Percentiles rank a stretch among this genome's conserved stretches.
Evolutionary conservation across 2,329 filamentous ascomycete species (phyloP).

Genomic region (Podosphaera xanthii): DNA sequence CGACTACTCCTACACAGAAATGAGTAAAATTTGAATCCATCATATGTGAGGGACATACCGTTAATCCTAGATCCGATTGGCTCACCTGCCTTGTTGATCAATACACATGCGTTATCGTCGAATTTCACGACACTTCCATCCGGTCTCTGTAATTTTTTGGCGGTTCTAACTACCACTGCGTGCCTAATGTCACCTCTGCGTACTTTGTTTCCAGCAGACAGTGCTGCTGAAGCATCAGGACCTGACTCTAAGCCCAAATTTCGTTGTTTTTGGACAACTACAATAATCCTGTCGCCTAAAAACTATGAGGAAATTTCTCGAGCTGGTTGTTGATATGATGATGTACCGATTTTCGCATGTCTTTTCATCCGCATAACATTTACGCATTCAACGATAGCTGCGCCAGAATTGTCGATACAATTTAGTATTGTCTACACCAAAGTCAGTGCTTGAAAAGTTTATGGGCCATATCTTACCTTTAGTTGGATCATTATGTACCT

Average conservation of each 20-base stretch:
- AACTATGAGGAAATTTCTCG: neutral
- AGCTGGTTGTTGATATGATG: neutral
- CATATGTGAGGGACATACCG: conserved; percentile 23
- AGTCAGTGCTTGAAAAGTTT: neutral
- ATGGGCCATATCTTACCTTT: conserved; percentile 32
- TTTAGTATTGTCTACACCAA: conserved; percentile 65
- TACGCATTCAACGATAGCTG: conserved; percentile 88
- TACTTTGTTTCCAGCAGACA: conserved; percentile 69
- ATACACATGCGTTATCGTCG: conserved; percentile 92
- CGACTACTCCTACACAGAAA: conserved; percentile 46
- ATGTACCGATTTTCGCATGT: conserved; percentile 66
- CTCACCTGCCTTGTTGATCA: conserved; percentile 92
- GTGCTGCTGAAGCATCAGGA: conserved; percentile 46
- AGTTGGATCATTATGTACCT: conserved; percentile 62
- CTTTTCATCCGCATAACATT: conserved; percentile 80
- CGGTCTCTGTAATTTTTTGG: conserved; percentile 62
- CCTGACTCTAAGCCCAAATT: conserved; percentile 43
- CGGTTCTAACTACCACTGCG: conserved; percentile 81
- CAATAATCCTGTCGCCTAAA: conserved; percentile 81
- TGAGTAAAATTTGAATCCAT: conserved; percentile 4
- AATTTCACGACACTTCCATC: conserved; percentile 85
- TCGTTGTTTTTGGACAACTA: conserved; percentile 92
- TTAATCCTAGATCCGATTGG: conserved; percentile 84
- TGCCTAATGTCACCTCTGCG: conserved; percentile 91
- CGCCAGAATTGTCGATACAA: conserved; percentile 98